These are phyloP conservation scores for Jackrogersella minutella DNA, from an alignment of 495 filamentous ascomycete species.

Conservation along the genomic window DNA sequence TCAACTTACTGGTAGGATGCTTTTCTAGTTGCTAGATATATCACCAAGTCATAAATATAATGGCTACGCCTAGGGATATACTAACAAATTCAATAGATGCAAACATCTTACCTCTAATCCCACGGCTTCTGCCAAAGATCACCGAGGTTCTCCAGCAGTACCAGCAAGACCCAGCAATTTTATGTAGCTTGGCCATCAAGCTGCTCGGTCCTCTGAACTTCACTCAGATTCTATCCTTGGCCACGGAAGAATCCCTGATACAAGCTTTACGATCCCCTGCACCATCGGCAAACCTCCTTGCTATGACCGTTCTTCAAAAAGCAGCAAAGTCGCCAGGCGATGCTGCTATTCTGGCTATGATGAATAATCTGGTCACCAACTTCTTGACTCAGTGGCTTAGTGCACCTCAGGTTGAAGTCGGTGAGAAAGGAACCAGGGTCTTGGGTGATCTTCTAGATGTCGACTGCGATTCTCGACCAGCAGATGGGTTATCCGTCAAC, in stretches of 20 bases:
- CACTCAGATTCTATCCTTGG: conserved; percentile 58
- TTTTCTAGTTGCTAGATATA: background rate
- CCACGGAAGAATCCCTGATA: conserved; percentile 61
- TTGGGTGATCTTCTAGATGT: conserved; percentile 75
- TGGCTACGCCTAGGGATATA: background rate
- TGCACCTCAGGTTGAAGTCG: conserved; percentile 74
- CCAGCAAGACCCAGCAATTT: conserved; percentile 58
- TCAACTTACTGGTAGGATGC: conserved; percentile 56
- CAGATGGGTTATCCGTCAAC: conserved; percentile 45
- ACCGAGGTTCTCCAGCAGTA: conserved; percentile 58
- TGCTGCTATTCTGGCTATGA: conserved; percentile 71
- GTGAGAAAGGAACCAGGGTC: conserved; percentile 69
- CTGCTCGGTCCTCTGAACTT: conserved; percentile 62
- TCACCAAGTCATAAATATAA: too few species aligned
- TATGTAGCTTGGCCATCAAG: conserved; percentile 60
- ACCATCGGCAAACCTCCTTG: conserved; percentile 72
- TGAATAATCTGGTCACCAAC: conserved; percentile 65
- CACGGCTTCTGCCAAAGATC: conserved; percentile 57
- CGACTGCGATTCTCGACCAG: conserved; percentile 64
- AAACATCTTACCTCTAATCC: conserved; percentile 58
- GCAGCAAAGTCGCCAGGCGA: conserved; percentile 67
- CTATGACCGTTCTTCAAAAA: conserved; percentile 75
- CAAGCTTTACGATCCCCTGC: conserved; percentile 66
- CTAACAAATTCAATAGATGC: conserved; percentile 41
- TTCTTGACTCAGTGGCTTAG: conserved; percentile 78